Percentiles rank a stretch among this genome's conserved stretches.
Evolutionary conservation across 345 rosid genomes (phyloP).

Genomic region (Linum tenue): DNA sequence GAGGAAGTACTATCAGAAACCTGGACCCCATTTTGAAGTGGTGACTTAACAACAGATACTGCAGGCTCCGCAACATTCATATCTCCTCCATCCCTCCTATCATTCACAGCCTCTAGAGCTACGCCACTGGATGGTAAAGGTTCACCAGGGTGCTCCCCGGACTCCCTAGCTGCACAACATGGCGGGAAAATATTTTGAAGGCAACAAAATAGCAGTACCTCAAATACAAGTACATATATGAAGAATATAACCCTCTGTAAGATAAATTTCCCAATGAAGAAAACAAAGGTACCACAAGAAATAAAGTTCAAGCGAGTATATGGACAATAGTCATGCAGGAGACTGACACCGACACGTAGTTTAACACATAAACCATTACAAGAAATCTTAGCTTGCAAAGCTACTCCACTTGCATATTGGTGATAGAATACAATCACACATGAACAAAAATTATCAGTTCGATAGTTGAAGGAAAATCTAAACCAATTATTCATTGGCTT

Average conservation of each 20-base stretch:
- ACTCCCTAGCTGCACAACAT: constrained; percentile 19
- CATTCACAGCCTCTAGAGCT: constrained; percentile 15
- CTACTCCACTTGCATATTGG: too few species aligned
- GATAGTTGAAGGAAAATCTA: neutral
- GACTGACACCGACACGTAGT: neutral
- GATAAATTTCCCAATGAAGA: too few species aligned
- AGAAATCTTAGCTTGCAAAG: neutral
- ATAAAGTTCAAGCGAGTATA: neutral
- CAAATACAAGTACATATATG: neutral
- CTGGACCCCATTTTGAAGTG: constrained; percentile 35
- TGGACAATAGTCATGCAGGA: neutral
- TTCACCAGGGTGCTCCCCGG: constrained; percentile 23
- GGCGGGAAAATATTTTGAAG: neutral
- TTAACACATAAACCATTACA: neutral
- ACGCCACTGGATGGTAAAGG: neutral
- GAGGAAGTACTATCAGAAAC: constrained; percentile 33
- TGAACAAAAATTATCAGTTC: neutral
- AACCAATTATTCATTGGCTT: neutral
- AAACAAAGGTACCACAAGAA: neutral
- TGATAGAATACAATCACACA: too few species aligned
- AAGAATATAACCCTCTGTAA: too few species aligned
- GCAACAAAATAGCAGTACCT: neutral
- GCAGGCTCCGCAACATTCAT: constrained; percentile 30
- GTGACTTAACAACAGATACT: constrained; percentile 49
- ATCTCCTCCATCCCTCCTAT: constrained; percentile 27